Percentiles rank a stretch among this genome's conserved stretches.
These are phyloP conservation scores for Phytophthora agathidicida DNA, from an alignment of 352 stramenopile genomes.

Conservation along the genomic window DNA sequence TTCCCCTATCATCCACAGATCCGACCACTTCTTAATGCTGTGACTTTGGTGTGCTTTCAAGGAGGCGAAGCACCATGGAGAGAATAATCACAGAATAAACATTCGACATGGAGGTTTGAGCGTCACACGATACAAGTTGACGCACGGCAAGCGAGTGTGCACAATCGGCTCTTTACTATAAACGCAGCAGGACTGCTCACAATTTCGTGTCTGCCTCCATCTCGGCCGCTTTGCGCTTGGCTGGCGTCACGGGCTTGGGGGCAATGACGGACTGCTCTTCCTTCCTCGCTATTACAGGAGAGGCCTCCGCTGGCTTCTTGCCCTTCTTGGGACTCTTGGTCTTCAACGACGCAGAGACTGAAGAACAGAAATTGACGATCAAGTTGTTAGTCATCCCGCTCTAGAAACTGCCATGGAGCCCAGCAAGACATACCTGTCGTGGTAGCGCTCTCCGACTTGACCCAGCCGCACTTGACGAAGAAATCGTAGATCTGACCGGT, in stretches of 20 bases:
- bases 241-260: constrained; percentile 31
- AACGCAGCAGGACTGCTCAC: constrained; percentile 12
- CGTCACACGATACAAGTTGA: constrained; percentile 3
- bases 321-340: constrained; percentile 30
- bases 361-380: background rate
- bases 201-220: constrained; percentile 38
- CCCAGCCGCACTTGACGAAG: constrained; percentile 90
- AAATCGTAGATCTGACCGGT: constrained; percentile 91
- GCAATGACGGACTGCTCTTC: constrained; percentile 10
- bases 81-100: constrained; percentile 5
- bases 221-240: constrained; percentile 63
- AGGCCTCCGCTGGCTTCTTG: constrained; percentile 17
- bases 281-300: constrained; percentile 22
- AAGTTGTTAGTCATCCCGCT: background rate
- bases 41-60: no score
- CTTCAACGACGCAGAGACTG: constrained; percentile 36
- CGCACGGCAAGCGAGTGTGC: constrained; percentile 1
- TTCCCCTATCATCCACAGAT: no score
- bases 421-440: constrained; percentile 53
- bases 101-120: constrained; percentile 4
- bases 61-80: no score
- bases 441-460: constrained; percentile 63
- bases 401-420: background rate
- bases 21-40: no score
- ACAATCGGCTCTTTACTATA: constrained; percentile 12